Percentiles rank a stretch among this genome's conserved stretches.
Evolutionary conservation across 2,329 filamentous ascomycete genomes (phyloP).

Genomic region (Neurospora crassa): DNA sequence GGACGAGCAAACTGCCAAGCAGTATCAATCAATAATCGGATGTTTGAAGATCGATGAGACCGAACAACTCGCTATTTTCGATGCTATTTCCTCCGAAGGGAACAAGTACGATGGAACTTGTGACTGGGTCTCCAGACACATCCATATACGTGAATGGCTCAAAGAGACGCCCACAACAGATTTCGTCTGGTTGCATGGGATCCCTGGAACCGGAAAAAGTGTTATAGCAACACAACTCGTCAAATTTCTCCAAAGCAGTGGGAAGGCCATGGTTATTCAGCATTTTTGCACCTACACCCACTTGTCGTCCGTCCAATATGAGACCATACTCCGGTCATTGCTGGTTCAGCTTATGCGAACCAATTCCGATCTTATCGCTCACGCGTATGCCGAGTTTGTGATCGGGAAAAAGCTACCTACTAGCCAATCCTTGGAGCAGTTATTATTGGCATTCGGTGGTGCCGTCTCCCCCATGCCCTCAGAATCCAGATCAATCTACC

Average conservation of each 20-base stretch:
- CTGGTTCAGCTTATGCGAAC: constrained; percentile 22
- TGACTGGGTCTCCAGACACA: constrained; percentile 24
- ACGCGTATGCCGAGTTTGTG: constrained; percentile 19
- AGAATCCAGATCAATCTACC: constrained; percentile 13
- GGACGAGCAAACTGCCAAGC: constrained; percentile 14
- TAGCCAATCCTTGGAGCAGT: constrained; percentile 15
- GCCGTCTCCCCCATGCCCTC: constrained; percentile 6
- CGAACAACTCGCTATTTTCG: constrained; percentile 23
- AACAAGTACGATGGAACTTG: constrained; percentile 23
- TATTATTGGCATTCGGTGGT: constrained; percentile 11
- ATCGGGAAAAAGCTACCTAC: constrained; percentile 15
- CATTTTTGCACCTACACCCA: constrained; percentile 28
- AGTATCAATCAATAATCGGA: constrained; percentile 18
- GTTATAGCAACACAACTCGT: constrained; percentile 22
- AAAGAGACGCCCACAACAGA: constrained; percentile 9
- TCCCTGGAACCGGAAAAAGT: constrained; percentile 28
- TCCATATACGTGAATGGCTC: constrained; percentile 20
- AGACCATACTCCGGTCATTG: constrained; percentile 23
- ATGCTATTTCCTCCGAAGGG: constrained; percentile 18
- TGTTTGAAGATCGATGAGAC: constrained; percentile 24
- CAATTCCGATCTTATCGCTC: constrained; percentile 17
- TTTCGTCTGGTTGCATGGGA: constrained; percentile 25
- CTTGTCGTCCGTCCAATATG: constrained; percentile 23
- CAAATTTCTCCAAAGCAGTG: constrained; percentile 17
- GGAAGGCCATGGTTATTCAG: constrained; percentile 14